Evolutionary conservation across 2,329 filamentous ascomycete species (phyloP), one percentile per base, ranked within the genome.

Genomic region (Arthrinium puccinioides): DNA sequence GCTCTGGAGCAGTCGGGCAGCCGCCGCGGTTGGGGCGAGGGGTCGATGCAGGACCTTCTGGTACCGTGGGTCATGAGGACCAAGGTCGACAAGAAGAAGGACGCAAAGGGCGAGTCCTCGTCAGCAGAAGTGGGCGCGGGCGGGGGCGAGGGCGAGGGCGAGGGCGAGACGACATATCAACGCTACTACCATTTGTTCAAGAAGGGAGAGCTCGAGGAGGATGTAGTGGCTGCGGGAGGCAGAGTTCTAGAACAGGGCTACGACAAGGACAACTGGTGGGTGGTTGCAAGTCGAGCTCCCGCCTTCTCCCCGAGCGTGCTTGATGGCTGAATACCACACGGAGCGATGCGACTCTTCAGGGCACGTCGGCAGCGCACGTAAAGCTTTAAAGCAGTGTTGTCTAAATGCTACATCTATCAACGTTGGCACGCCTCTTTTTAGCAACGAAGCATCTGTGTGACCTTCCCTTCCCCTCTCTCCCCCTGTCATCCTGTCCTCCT

Each of bases 221-320:
- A 96, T 56, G 75, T 95, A 40, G 58, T 61, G 35, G 70, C 73
- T 13, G 89, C 83, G 15, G 88, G 88, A 14, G 92, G 89, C 7
- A 64, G 62, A 33, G 78, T 96, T 11, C 52, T 92, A 18, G 81
- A 86, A 47, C 79, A 78, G 42, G 92, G 92, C 23, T 98, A 97
- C 62, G 92, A 98, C 57, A 89, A 82, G 66, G 92, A 97, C 57
- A 98, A 98, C 64, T 97, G 92, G 92, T 98, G 90, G 90, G 87
- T 81, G 37, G 81, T 95, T 56, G 74, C 69, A 58, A 60, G 44
- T 55, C 61, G 50, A 13, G n/a, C n/a, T n/a, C n/a, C n/a, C n/a
- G n/a, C n/a, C n/a, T n/a, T n/a, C n/a, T n/a, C n/a, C n/a, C n/a
- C n/a, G n/a, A n/a, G n/a, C n/a, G n/a, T n/a, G n/a, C n/a, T n/a